Conservation (phyloP, 2,329 filamentous ascomycete genomes). For the Thielaviopsis musarum region DNA sequence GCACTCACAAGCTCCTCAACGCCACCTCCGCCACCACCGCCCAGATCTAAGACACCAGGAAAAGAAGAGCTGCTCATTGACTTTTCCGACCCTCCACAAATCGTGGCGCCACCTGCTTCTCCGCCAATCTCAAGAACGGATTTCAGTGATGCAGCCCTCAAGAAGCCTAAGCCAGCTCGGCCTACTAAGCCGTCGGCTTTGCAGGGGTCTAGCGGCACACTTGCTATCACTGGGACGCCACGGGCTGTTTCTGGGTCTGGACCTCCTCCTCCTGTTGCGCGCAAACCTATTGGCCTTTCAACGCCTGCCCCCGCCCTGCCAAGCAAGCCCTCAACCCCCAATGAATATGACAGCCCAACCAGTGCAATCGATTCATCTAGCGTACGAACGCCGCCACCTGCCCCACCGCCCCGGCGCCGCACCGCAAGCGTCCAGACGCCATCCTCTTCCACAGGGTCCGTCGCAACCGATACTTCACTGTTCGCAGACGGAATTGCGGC, state of each 20-base stretch:
- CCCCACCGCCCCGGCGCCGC: constrained; percentile 20
- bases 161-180: constrained; percentile 30
- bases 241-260: neutral
- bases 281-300: neutral
- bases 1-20: neutral
- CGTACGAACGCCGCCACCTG: constrained; percentile 20
- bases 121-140: neutral
- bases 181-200: constrained; percentile 42
- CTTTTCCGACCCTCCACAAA: constrained; percentile 32
- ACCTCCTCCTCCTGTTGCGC: neutral
- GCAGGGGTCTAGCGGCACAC: constrained; percentile 21
- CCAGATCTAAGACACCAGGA: constrained; percentile 16
- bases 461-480: constrained; percentile 8
- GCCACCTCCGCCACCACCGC: neutral
- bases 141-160: neutral
- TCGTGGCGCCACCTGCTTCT: constrained; percentile 1
- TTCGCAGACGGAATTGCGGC: neutral
- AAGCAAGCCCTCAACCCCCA: constrained; percentile 17
- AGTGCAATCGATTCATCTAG: constrained; percentile 9
- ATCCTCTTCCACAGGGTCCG: constrained; percentile 8
- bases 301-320: constrained; percentile 23
- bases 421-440: constrained; percentile 12
- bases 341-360: too few species aligned
- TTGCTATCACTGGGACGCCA: neutral
- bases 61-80: constrained; percentile 43